Evolutionary conservation across 1,284 basidiomycete species (phyloP).

Genomic region (Mycosarcoma maydis): DNA sequence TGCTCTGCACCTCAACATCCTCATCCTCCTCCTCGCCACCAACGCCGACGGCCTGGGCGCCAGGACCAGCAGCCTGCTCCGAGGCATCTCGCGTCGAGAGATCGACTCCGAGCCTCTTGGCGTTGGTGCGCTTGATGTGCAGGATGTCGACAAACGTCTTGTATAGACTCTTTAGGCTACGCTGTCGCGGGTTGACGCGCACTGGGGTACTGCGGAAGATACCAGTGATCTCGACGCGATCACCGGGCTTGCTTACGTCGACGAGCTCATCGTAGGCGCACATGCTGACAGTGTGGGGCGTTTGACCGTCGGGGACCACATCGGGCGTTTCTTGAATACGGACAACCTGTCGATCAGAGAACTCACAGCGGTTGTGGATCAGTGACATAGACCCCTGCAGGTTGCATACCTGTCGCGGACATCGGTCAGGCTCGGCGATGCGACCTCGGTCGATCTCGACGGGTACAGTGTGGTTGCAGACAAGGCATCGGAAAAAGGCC

Average conservation of each 20-base stretch:
- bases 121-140: slow-evolving; percentile 82
- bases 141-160: slow-evolving; percentile 97
- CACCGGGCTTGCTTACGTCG: slow-evolving; percentile 92
- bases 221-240: slow-evolving; percentile 88
- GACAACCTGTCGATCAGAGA: slow-evolving; percentile 93
- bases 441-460: slow-evolving; percentile 95
- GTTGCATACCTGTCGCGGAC: slow-evolving; percentile 90
- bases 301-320: slow-evolving; percentile 96
- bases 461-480: slow-evolving; percentile 91
- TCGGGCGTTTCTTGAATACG: slow-evolving; percentile 97
- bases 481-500: slow-evolving; percentile 97
- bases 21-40: slow-evolving; percentile 76
- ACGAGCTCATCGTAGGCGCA: slow-evolving; percentile 98
- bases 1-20: slow-evolving; percentile 47
- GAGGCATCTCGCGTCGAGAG: slow-evolving; percentile 75
- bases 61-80: slow-evolving; percentile 64
- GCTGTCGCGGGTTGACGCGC: slow-evolving; percentile 87
- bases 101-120: slow-evolving; percentile 80
- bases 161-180: slow-evolving; percentile 93
- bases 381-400: slow-evolving; percentile 89
- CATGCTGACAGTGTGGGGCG: slow-evolving; percentile 93
- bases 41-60: slow-evolving; percentile 79
- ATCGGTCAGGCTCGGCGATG: slow-evolving; percentile 89
- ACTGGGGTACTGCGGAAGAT: slow-evolving; percentile 95
- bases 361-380: slow-evolving; percentile 95